phyloP scores from a whole-genome alignment of 139 green algal genomes.

The Medakamo hakoo region DNA sequence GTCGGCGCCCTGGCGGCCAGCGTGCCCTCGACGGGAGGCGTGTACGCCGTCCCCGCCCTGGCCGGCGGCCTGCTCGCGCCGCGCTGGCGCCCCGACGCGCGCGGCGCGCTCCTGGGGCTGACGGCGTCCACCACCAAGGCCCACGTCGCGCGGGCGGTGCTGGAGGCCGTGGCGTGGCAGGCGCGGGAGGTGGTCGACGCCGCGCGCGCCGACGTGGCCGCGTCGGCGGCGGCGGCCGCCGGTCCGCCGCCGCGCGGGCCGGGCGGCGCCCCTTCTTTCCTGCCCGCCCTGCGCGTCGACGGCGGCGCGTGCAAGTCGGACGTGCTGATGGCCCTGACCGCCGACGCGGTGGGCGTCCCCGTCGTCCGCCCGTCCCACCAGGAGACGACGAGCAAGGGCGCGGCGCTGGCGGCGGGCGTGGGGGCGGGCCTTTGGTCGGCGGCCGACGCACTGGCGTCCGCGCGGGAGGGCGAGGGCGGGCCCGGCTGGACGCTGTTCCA shows the following conservation, averaged over 20 bases:
- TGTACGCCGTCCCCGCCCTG: conserved; percentile 96
- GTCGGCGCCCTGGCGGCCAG: conserved; percentile 29
- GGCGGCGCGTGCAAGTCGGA: conserved; percentile 72
- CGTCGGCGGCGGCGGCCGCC: too few relatives aligned
- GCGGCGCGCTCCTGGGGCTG: conserved; percentile 69
- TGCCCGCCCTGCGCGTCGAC: conserved; percentile 62
- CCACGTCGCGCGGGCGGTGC: conserved; percentile 69
- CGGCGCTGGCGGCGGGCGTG: conserved; percentile 79
- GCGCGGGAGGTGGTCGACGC: conserved; percentile 80
- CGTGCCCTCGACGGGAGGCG: conserved; percentile 49
- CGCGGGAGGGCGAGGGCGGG: conserved; percentile 5
- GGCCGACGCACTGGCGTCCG: conserved; percentile 23
- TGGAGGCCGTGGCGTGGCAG: conserved; percentile 93
- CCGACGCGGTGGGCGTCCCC: conserved; percentile 53
- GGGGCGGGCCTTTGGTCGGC: conserved; percentile 62
- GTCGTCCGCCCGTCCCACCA: conserved; percentile 65
- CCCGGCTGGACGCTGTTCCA: conserved; percentile 13
- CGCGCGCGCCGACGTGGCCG: conserved; percentile 19
- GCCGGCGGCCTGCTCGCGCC: conserved; percentile 86
- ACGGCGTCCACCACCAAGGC: conserved; percentile 42
- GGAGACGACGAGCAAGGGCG: conserved; percentile 84
- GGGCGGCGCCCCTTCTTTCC: too few relatives aligned
- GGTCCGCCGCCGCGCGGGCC: too few relatives aligned
- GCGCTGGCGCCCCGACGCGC: conserved; percentile 70
- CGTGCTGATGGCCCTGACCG: conserved; percentile 88